Evolutionary conservation across 768 basidiomycete genomes (phyloP).

Genomic region (Chalciporus sphaerocephalus): DNA sequence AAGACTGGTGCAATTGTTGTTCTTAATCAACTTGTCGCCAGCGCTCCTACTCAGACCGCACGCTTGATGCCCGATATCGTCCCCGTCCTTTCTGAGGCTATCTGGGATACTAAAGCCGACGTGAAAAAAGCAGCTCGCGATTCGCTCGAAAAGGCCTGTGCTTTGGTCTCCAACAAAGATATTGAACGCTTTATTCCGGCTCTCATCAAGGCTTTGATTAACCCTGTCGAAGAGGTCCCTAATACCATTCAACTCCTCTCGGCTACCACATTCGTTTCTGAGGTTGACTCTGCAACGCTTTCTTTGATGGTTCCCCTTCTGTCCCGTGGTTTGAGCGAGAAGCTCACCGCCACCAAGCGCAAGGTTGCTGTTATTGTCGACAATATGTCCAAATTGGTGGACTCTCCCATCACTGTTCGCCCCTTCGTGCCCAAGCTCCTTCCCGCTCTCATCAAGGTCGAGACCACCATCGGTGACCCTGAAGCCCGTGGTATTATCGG

Average conservation of each 20-base stretch:
- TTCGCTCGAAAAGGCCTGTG: conserved; percentile 90
- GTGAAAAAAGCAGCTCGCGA: conserved; percentile 98
- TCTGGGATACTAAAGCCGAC: conserved; percentile 98
- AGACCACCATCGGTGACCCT: conserved; percentile 92
- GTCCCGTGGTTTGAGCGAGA: conserved; percentile 89
- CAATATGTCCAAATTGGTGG: conserved; percentile 98
- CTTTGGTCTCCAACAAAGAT: conserved; percentile 97
- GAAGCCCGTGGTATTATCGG: conserved; percentile 92
- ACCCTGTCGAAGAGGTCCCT: conserved; percentile 99
- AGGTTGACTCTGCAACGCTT: conserved; percentile 95
- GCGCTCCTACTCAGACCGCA: conserved; percentile 78
- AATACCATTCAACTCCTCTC: conserved; percentile 92
- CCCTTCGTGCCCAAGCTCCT: conserved; percentile 96
- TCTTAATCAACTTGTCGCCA: conserved; percentile 82
- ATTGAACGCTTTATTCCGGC: conserved; percentile 96
- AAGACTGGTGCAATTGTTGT: conserved; percentile 83
- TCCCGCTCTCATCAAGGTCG: conserved; percentile 93
- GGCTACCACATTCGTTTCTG: conserved; percentile 98
- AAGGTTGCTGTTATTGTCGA: conserved; percentile 97
- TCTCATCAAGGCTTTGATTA: conserved; percentile 95
- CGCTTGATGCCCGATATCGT: conserved; percentile 93
- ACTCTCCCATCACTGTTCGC: conserved; percentile 90
- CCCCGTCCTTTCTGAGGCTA: conserved; percentile 89
- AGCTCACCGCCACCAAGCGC: conserved; percentile 93
- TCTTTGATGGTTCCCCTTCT: conserved; percentile 97